A percentile compares a stretch with the other conserved stretches of the same genome.
These are phyloP conservation scores for Termitomyces sp. DNA, from an alignment of 768 basidiomycete species.

Conservation along the genomic window DNA sequence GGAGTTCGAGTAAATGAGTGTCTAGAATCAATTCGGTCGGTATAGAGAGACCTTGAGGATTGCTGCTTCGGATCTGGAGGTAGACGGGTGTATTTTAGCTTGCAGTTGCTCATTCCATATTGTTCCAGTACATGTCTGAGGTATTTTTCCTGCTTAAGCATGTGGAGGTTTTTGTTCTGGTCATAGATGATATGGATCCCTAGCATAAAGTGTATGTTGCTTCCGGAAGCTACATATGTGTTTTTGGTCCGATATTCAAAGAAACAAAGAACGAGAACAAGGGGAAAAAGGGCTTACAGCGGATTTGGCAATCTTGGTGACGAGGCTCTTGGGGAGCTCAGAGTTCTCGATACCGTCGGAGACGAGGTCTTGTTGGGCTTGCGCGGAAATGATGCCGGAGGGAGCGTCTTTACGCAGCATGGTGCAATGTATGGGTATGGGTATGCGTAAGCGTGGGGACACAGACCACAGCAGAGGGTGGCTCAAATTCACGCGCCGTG, in stretches of 20 bases:
- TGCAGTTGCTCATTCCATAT: too few relatives aligned
- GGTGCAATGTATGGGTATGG: background rate
- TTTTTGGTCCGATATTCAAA: background rate
- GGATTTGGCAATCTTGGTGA: conserved; percentile 82
- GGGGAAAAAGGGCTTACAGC: conserved; percentile 36
- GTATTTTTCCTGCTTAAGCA: too few relatives aligned
- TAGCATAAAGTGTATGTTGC: too few relatives aligned
- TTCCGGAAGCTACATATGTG: too few relatives aligned
- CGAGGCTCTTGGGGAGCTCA: conserved; percentile 79
- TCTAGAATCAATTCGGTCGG: too few relatives aligned
- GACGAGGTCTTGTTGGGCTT: conserved; percentile 74
- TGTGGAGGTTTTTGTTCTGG: too few relatives aligned
- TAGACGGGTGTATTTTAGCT: too few relatives aligned
- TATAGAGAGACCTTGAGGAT: too few relatives aligned
- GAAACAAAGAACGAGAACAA: background rate
- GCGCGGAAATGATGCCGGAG: conserved; percentile 54
- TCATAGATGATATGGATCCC: too few relatives aligned
- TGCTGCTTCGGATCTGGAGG: too few relatives aligned
- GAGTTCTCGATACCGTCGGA: conserved; percentile 87
- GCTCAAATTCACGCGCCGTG: background rate
- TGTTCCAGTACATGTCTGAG: too few relatives aligned
- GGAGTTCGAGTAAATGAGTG: too few relatives aligned
- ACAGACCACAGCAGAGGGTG: background rate
- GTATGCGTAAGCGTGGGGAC: background rate
- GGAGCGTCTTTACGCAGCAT: conserved; percentile 72